Percentiles rank a stretch among this genome's conserved stretches.
Evolutionary conservation across 257 asterid genomes (phyloP).

Genomic region (Solanum gracilifrons): DNA sequence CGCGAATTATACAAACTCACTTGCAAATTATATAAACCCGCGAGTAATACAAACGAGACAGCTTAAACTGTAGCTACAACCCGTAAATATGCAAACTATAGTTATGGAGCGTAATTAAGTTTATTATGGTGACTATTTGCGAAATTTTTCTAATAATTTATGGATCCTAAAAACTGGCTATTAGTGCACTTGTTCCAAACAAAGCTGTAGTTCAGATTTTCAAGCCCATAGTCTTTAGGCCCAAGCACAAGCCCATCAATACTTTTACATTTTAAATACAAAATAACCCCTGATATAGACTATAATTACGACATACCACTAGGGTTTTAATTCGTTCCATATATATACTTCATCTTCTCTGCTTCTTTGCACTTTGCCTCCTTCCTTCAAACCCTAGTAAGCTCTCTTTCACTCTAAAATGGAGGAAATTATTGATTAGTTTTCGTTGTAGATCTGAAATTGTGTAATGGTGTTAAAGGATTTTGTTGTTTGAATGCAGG

Average conservation of each 20-base stretch:
- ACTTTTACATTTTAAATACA: background rate
- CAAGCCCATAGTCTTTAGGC: background rate
- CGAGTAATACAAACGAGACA: rapidly evolving
- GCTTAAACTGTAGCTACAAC: rapidly evolving
- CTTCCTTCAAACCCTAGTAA: background rate
- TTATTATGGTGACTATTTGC: background rate
- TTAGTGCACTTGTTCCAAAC: background rate
- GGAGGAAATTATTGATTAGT: background rate
- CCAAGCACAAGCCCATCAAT: background rate
- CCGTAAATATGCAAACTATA: no score
- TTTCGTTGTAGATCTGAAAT: background rate
- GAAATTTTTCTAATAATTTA: no score
- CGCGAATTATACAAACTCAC: no score
- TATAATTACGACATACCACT: background rate
- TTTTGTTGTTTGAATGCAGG: slow-evolving; percentile 12
- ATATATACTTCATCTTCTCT: background rate
- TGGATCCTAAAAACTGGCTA: background rate
- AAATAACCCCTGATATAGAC: background rate
- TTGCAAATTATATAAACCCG: no score
- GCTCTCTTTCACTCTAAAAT: background rate
- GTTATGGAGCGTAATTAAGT: no score
- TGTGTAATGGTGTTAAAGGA: background rate
- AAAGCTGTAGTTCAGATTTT: background rate
- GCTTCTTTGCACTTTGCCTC: background rate
- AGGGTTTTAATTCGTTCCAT: slow-evolving; percentile 8